phyloP scores from a whole-genome alignment of 106 monocot genomes.

The Allium cepa region DNA sequence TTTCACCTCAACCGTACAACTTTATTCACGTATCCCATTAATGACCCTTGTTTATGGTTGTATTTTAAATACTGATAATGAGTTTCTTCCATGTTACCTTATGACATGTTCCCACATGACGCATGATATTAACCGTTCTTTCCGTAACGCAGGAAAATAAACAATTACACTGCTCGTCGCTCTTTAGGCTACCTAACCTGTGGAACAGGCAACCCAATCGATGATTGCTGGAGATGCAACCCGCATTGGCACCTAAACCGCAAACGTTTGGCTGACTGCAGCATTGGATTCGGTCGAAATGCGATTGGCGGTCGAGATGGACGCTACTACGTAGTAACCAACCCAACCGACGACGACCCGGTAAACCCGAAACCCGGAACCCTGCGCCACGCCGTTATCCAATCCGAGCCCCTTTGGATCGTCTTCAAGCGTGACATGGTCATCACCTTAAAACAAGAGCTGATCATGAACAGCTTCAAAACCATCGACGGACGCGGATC shows the following conservation, averaged over 20 bases:
- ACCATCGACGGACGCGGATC: conserved; percentile 41
- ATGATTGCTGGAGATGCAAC: conserved; percentile 65
- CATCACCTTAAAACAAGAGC: conserved; percentile 36
- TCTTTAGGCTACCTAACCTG: conserved; percentile 28
- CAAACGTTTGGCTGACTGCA: conserved; percentile 44
- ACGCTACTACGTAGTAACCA: conserved; percentile 42
- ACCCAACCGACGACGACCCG: conserved; percentile 38
- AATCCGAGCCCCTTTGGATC: conserved; percentile 41
- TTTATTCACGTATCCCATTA: too few species aligned
- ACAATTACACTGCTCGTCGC: conserved; percentile 27
- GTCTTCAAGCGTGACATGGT: conserved; percentile 47
- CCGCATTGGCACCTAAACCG: conserved; percentile 41
- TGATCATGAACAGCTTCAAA: conserved; percentile 58
- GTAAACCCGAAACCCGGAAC: conserved; percentile 45
- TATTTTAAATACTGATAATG: too few species aligned
- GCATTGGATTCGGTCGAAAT: conserved; percentile 54
- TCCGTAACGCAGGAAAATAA: conserved; percentile 25
- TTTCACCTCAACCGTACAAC: too few species aligned
- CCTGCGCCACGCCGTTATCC: conserved; percentile 49
- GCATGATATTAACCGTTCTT: too few species aligned
- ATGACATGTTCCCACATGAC: too few species aligned
- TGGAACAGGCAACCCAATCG: conserved; percentile 51
- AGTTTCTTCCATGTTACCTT: not conserved
- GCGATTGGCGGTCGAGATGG: conserved; percentile 50
- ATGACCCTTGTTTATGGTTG: too few species aligned